Percentiles rank a stretch among this genome's conserved stretches.
Conservation (phyloP, 257 asterid species). For the Solanum pinnatisectum region DNA sequence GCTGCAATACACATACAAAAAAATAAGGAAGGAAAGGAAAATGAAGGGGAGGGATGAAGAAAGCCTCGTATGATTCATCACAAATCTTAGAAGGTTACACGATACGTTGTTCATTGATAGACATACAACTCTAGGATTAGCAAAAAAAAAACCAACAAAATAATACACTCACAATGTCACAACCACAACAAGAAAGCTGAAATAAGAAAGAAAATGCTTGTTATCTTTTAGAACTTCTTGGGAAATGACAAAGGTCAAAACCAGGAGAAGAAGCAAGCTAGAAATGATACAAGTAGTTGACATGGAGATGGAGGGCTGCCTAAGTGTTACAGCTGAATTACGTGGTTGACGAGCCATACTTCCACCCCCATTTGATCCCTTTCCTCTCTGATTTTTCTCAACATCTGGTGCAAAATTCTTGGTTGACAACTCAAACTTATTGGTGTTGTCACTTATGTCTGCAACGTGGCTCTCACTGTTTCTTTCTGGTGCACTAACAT, state of each 20-base stretch:
- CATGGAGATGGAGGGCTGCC: background rate
- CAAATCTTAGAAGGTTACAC: background rate
- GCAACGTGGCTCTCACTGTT: slow-evolving; percentile 14
- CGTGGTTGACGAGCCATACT: slow-evolving; percentile 25
- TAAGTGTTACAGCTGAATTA: slow-evolving; percentile 3
- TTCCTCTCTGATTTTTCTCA: slow-evolving; percentile 23
- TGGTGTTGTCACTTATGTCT: background rate
- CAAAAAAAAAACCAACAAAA: background rate
- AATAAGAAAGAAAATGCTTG: background rate
- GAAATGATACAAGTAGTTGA: slow-evolving; percentile 6
- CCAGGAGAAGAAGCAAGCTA: slow-evolving; percentile 9
- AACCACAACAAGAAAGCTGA: background rate
- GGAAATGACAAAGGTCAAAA: slow-evolving; percentile 1
- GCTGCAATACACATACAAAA: background rate
- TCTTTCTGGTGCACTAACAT: background rate
- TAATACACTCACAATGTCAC: background rate
- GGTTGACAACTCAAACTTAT: background rate
- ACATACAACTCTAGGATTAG: background rate
- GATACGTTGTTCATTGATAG: background rate
- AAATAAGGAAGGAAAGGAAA: background rate
- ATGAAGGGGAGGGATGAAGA: background rate
- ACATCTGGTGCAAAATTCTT: background rate
- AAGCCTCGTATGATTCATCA: background rate
- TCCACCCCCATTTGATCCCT: slow-evolving; percentile 39
- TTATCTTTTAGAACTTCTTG: background rate